Evolutionary conservation across 2,329 filamentous ascomycete genomes (phyloP), one percentile per base, ranked within the genome.

Genomic region (Microsporum ferrugineum): DNA sequence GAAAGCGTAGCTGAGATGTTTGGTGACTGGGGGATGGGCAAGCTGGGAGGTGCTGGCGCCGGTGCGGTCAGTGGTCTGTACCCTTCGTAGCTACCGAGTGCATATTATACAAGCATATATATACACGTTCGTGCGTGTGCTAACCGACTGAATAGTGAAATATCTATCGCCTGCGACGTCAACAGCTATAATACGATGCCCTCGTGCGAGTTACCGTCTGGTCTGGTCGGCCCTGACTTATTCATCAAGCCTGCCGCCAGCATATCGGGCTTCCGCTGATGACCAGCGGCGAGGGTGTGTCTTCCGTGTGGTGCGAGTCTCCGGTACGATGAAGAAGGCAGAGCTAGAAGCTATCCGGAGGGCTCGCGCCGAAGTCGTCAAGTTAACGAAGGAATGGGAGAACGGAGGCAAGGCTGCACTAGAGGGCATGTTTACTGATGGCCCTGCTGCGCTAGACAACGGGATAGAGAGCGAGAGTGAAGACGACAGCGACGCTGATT

Each of bases 151-250:
- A 61, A 61, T 65, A 92, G 89, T 99, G 59, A 96, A 96, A 78
- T 99, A 99, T 73, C 81, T 95, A 58, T 96, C 91, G 0, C 80
- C 85, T 2, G 88, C 91, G n/a, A 99, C 94, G 0, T 95, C 89
- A 4, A 99, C 92, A 0, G 90, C 92, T 60, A 99, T 99, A 63
- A 79, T 99, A 43, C 84, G 88, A 64, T 89, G 91, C 65, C 84
- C 89, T 2, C 85, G 94, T 61, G 84, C 86, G 14, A 86, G 95
- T 66, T 95, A 91, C 72, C 83, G 89, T 55, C 82, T 96, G 64
- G 86, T 96, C 3, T 99, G 94, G 94, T 86, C 91, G 0, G 89
- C 91, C 0, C 77, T 99, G 59, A 89, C 89, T 0, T 88, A 91
- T 67, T 87, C 94, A 78, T 85, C 85, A 27, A 80, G 76, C 14